A percentile compares a stretch with the other conserved stretches of the same genome.
Conservation (phyloP, 2,329 filamentous ascomycete species). For the Pestalotiopsis sp. region DNA sequence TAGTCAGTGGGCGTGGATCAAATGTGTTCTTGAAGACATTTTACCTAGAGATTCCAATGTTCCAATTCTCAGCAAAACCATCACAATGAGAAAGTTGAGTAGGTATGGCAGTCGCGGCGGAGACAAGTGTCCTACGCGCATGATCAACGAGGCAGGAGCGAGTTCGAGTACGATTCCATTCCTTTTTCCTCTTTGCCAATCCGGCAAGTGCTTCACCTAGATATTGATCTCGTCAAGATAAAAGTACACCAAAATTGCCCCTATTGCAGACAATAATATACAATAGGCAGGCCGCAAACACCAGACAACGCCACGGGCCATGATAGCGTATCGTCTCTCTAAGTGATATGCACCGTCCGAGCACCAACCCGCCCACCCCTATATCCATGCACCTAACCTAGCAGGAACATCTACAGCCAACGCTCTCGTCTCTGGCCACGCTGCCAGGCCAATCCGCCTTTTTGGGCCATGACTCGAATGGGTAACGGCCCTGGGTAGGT, state of each 20-base stretch:
- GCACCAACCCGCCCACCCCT: background rate
- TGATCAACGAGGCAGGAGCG: background rate
- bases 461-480: background rate
- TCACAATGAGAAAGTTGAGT: background rate
- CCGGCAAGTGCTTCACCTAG: background rate
- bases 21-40: background rate
- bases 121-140: too few species aligned
- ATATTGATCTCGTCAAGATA: background rate
- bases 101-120: background rate
- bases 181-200: background rate
- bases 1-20: background rate
- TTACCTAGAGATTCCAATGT: background rate
- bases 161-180: background rate
- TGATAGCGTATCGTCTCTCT: background rate
- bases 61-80: background rate
- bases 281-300: background rate
- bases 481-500: background rate
- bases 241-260: background rate
- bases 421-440: too few species aligned
- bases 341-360: background rate
- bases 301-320: background rate
- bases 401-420: background rate
- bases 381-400: background rate
- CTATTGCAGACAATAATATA: background rate
- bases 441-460: too few species aligned